Evolutionary conservation across 179 eudicot species (phyloP), one percentile per base, ranked within the genome.

Genomic region (Actinidia polygama): DNA sequence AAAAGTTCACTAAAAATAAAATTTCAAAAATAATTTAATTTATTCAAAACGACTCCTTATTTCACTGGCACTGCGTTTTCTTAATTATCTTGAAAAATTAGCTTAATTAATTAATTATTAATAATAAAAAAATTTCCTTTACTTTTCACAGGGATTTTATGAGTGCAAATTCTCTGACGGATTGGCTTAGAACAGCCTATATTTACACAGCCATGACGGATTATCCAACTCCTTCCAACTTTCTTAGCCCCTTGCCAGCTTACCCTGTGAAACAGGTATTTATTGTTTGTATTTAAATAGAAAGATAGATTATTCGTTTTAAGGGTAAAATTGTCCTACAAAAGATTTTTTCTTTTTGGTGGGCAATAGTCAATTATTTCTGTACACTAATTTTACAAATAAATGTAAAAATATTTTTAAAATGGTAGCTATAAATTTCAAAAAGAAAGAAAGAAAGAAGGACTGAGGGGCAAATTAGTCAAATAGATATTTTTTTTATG

Each of bases 221-320:
- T 81, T 95, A 95, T 89, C 98, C 98, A 59, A 93, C 98, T 68
- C 93, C 97, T 6, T 88, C 93, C 59, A 92, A 93, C 59, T 95
- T 95, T 57, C 84, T 93, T 5, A 85, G 77, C 57, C 95, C 94
- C 30, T 21, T 93, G 87, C 98, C 97, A 7, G 97, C 97, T 57
- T 92, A 89, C 81, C 98, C 98, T 0, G 80, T 95, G 23, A 92
- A 90, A 91, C 86, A 95, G 93, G 98, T 92, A 75, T 8, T 40
- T 0, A 14, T 36, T 19, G 26, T 10, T 26, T 14, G 53, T 74
- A 23, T 54, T 26, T 5, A 51, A 67, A 3, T 12, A 26, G 7
- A 1, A 6, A 24, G 40, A 66, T 66, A 30, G 36, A 10, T 66
- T 12, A 66, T 66, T 4, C 21, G 26, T 24, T 64, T 10, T 0